Conservation (phyloP, 495 filamentous ascomycete species). For the Trichoderma reesei region DNA sequence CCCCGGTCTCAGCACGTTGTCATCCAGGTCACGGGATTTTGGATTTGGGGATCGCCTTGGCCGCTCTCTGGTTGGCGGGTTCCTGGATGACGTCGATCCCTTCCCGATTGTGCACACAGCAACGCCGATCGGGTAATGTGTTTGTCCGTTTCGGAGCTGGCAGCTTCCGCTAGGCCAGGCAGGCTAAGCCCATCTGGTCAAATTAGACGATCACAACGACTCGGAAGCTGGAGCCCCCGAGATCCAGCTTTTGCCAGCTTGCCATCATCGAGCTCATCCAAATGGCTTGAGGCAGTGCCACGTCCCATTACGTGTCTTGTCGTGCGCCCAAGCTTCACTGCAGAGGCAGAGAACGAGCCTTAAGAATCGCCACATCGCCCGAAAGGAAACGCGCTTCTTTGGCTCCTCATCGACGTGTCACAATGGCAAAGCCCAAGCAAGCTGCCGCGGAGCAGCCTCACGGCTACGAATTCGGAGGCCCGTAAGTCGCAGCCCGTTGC, state of each 20-base stretch:
- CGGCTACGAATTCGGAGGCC: constrained; percentile 78
- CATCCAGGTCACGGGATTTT: neutral
- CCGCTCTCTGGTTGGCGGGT: constrained; percentile 4
- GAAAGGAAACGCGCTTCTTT: neutral
- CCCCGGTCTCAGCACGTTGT: neutral
- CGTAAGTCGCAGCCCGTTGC: constrained; percentile 49
- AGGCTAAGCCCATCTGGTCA: neutral
- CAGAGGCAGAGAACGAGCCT: neutral
- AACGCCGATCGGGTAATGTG: neutral
- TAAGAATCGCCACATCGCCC: too few relatives aligned
- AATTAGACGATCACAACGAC: neutral
- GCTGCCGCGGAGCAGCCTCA: constrained; percentile 12
- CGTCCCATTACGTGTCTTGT: neutral
- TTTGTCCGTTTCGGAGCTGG: neutral
- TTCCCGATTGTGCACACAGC: neutral
- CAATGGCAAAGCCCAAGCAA: constrained; percentile 18
- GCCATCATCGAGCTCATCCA: neutral
- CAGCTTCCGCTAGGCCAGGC: too few relatives aligned
- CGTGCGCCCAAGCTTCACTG: neutral
- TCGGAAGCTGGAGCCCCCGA: neutral
- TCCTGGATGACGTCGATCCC: neutral
- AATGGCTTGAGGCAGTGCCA: constrained; percentile 2
- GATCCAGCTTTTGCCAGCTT: neutral
- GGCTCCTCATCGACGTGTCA: constrained; percentile 8
- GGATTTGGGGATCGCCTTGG: neutral